Evolutionary conservation across 768 basidiomycete species (phyloP), one percentile per base, ranked within the genome.

Genomic region (Tulasnella sp.): DNA sequence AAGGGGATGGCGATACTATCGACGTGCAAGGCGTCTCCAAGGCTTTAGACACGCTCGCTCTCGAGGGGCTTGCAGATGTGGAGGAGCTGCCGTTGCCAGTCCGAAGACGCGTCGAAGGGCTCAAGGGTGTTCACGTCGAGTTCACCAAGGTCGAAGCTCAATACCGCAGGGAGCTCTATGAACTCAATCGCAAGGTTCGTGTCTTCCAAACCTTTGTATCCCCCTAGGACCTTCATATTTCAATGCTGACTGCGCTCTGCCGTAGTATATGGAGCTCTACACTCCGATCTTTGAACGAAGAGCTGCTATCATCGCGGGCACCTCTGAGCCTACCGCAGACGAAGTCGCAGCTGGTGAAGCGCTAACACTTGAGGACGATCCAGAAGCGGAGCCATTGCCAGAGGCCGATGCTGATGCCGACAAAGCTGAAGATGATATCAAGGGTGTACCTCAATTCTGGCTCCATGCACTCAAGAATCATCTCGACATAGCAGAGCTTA

Each of bases 361-460:
- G 70, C 84, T 86, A 69, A 88, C 89, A 2, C 78, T 84, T 75
- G 90, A 95, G 78, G 92, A 92, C 67, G 89, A 95, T 75, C 78
- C 79, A 75, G 81, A 81, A 37, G 78, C 77, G 8, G 65, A 26
- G 16, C 47, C 65, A 16, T 59, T 73, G 7, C 66, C 75, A 5
- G 63, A 36, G 75, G 26, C 76, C 77, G 6, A 77, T 78, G 69
- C 76, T 71, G 72, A 78, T 72, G 73, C 81, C 65, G 76, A 76
- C 74, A 19, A 47, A 47, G 77, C 74, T 70, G 63, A 62, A 59
- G 74, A 79, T 41, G 73, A 79, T 40, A 66, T 78, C 73, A 80
- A 81, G 77, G 85, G 89, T 67, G 92, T 99, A 76, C 93, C 95
- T 68, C 90, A 96, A 77, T 99, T 99, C 86, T 99, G 96, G 96